These are phyloP conservation scores for Noccaea caerulescens DNA, from an alignment of 345 rosid genomes.

Conservation along the genomic window DNA sequence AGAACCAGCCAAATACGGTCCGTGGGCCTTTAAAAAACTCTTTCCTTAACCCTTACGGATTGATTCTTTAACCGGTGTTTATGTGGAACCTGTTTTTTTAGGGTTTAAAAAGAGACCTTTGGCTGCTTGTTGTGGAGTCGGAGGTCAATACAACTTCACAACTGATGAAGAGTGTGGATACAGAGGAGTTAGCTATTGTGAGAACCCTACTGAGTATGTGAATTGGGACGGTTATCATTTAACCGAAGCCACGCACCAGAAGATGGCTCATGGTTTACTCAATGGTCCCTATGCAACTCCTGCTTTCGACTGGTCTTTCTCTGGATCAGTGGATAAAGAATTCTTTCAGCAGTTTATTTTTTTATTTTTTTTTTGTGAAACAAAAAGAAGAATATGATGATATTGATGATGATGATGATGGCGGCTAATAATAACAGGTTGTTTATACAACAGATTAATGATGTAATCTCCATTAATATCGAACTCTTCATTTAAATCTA, in stretches of 20 bases:
- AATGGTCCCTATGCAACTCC: slow-evolving; percentile 41
- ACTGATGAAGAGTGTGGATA: slow-evolving; percentile 33
- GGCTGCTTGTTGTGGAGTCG: slow-evolving; percentile 53
- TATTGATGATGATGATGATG: not conserved
- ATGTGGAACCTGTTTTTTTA: not conserved
- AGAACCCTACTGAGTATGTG: slow-evolving; percentile 45
- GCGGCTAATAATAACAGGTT: not conserved
- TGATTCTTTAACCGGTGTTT: not conserved
- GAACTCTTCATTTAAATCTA: not conserved
- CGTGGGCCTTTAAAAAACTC: not conserved
- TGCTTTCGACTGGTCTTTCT: slow-evolving; percentile 36
- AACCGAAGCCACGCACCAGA: slow-evolving; percentile 36
- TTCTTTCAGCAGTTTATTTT: not conserved
- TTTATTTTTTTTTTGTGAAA: not conserved
- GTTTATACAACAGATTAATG: no score
- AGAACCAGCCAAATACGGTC: slow-evolving; percentile 52
- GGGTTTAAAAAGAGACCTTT: slow-evolving; percentile 42
- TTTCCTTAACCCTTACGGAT: not conserved
- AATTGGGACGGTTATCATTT: slow-evolving; percentile 59
- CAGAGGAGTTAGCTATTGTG: slow-evolving; percentile 30
- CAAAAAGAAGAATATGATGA: not conserved
- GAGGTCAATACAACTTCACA: slow-evolving; percentile 52
- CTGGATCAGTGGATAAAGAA: not conserved
- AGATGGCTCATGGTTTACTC: slow-evolving; percentile 33
- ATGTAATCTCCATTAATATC: no score